These are phyloP conservation scores for Trametes gibbosa DNA, from an alignment of 768 basidiomycete species.

Conservation along the genomic window DNA sequence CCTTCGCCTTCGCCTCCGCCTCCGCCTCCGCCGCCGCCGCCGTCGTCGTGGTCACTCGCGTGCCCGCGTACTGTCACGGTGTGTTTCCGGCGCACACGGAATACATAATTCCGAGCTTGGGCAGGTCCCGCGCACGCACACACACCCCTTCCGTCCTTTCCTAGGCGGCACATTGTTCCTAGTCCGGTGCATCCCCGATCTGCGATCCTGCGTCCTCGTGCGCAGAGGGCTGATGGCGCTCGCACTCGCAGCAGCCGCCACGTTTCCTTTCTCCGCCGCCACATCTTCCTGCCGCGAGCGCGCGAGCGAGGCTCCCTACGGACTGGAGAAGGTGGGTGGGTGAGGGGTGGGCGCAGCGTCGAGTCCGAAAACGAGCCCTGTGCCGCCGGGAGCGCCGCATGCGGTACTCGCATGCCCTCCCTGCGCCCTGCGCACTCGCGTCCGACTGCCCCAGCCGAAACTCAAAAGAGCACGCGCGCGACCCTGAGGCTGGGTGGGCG, in stretches of 20 bases:
- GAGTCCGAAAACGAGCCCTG: not conserved
- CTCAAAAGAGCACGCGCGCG: not conserved
- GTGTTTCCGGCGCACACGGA: not conserved
- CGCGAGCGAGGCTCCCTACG: too few species aligned
- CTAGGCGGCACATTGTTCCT: not conserved
- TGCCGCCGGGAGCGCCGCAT: slow-evolving; percentile 1
- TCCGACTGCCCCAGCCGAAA: not conserved
- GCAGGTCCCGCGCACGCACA: too few species aligned
- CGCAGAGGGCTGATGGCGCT: too few species aligned
- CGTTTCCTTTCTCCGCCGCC: too few species aligned
- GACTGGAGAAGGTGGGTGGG: too few species aligned
- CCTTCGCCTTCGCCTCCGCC: not conserved
- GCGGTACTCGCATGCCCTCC: not conserved
- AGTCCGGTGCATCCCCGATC: not conserved
- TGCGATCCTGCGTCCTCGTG: not conserved
- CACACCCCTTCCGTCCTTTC: too few species aligned
- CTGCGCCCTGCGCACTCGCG: not conserved
- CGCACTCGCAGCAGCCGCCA: too few species aligned
- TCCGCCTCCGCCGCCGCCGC: not conserved
- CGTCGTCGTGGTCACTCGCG: not conserved
- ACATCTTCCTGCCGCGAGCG: too few species aligned
- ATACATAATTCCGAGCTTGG: too few species aligned
- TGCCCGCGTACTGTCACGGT: too few species aligned
- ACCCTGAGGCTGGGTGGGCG: not conserved
- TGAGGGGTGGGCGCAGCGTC: too few species aligned